Evolutionary conservation across 306 rosid species (phyloP).

Genomic region (Potentilla sterilis): DNA sequence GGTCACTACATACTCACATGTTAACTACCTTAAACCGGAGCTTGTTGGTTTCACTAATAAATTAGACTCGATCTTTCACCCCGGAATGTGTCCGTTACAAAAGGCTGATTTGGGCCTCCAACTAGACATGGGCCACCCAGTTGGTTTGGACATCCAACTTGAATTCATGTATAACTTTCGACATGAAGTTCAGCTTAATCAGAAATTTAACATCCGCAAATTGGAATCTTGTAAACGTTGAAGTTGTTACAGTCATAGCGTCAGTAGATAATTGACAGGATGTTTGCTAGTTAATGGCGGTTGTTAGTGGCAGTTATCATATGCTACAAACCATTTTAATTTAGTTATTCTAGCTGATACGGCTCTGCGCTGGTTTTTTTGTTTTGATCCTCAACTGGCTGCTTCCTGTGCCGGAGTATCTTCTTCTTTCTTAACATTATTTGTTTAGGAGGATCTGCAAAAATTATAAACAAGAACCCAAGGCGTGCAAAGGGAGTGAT

Average conservation of each 20-base stretch:
- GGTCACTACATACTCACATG: too few species aligned
- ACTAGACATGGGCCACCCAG: too few species aligned
- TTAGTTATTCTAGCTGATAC: background rate
- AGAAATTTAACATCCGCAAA: too few species aligned
- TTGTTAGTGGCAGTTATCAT: background rate
- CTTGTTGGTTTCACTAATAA: too few species aligned
- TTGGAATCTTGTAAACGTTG: background rate
- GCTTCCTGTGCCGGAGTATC: background rate
- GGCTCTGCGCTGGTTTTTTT: constrained; percentile 3
- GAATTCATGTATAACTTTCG: too few species aligned
- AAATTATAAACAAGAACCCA: background rate
- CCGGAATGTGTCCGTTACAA: too few species aligned
- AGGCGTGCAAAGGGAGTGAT: background rate
- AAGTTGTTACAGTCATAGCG: background rate
- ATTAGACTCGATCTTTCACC: too few species aligned
- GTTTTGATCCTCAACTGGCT: background rate
- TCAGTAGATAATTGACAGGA: background rate
- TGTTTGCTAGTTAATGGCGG: background rate
- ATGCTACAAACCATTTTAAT: background rate
- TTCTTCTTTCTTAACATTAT: background rate
- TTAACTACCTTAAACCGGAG: too few species aligned
- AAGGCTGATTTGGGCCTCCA: too few species aligned
- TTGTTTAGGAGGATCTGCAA: background rate
- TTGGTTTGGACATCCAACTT: too few species aligned
- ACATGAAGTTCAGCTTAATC: too few species aligned